phyloP scores from a whole-genome alignment of 768 basidiomycete genomes.

The Infundibulicybe gibba region DNA sequence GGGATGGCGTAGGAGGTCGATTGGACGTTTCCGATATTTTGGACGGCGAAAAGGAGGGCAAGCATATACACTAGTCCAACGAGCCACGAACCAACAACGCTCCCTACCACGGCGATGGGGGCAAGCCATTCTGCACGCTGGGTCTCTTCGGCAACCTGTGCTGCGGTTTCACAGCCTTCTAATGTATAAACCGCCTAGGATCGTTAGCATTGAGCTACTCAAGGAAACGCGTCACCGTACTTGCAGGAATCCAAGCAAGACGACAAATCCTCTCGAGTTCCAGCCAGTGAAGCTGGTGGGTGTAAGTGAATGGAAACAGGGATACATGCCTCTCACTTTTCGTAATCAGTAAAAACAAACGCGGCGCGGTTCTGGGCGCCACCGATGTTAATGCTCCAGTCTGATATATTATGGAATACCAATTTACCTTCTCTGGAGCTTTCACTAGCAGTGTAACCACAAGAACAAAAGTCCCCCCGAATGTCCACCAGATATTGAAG shows the following conservation, averaged over 20 bases:
- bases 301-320: neutral
- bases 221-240: constrained; percentile 10
- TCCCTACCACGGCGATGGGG: constrained; percentile 52
- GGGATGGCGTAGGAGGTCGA: constrained; percentile 51
- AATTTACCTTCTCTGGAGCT: constrained; percentile 44
- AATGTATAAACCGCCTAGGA: constrained; percentile 52
- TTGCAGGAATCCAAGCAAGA: constrained; percentile 54
- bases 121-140: constrained; percentile 52
- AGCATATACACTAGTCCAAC: constrained; percentile 57
- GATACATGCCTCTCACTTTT: constrained; percentile 34
- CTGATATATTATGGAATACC: neutral
- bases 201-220: neutral
- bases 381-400: neutral
- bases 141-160: constrained; percentile 62
- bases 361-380: constrained; percentile 40
- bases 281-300: constrained; percentile 50
- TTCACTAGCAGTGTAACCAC: constrained; percentile 55
- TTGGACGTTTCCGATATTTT: constrained; percentile 46
- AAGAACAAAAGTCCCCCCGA: constrained; percentile 55
- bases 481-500: constrained; percentile 60
- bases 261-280: constrained; percentile 49
- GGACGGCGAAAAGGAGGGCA: constrained; percentile 54
- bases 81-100: constrained; percentile 54
- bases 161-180: constrained; percentile 60
- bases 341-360: constrained; percentile 55